Base-by-base conservation (phyloP, 345 rosid genomes). In the Cardamine occulta region DNA sequence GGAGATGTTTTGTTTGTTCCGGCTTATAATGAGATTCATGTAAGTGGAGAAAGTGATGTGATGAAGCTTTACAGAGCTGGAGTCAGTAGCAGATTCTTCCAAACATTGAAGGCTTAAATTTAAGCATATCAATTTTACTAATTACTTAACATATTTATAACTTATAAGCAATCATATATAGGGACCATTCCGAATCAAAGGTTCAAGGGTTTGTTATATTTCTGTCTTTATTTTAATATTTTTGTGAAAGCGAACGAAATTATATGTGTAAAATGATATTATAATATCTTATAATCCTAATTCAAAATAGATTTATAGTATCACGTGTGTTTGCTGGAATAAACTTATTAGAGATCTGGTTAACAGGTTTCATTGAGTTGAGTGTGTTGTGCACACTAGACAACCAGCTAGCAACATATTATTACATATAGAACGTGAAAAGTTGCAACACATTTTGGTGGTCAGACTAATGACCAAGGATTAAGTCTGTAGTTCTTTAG, bases 1-100 rank as follows among this genome's bases (percentile, higher is more conserved):
- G 99, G 99, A 52, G 90, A 93, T 64, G 96, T 87, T 40, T 68
- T 96, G n/a, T 96, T 96, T 80, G 93, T 86, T 42, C 88, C 98
- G 17, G 89, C 98, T 24, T 52, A 85, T 54, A 80, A 57, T 0
- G 86, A 87, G 86, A 79, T 89, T 35, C 80, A 59, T 14, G 42
- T 96, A 65, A 75, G 78, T 8, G 79, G 94, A 32, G 24, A 75
- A 54, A 80, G 89, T 5, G 86, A 84, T 81, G 64, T 58, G 37
- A 53, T 96, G 85, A 88, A 80, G 71, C 48, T 93, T 70, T 93
- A 89, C 60, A 85, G 99, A 75, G 96, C 94, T 9, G 99, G 98
- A 56, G 91, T 87, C 35, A 90, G 86, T 68, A 84, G 88, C 80
- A 80, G 86, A 80, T 85, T 88, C 80, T 76, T 91, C 51, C 93